These are phyloP conservation scores for Bryoglossum gracile DNA, from an alignment of 495 filamentous ascomycete genomes.

Conservation along the genomic window DNA sequence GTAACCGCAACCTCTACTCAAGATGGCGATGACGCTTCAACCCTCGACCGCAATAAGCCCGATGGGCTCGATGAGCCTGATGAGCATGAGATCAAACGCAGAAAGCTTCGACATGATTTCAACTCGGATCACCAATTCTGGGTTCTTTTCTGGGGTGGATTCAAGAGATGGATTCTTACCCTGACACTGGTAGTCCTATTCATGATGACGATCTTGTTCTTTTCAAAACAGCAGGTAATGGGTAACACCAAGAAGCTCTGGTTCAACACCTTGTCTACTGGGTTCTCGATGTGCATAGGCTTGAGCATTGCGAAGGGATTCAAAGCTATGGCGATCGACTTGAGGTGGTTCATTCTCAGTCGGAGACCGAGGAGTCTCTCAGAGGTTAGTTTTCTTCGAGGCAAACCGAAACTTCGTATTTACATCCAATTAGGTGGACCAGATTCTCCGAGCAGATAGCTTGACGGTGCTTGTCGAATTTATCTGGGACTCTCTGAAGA, in stretches of 20 bases:
- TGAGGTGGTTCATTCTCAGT: conserved; percentile 8
- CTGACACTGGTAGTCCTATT: background rate
- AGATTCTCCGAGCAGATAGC: conserved; percentile 3
- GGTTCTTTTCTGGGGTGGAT: background rate
- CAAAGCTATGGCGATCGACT: background rate
- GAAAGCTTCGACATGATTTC: background rate
- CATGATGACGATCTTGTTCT: background rate
- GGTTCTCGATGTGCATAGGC: conserved; percentile 1
- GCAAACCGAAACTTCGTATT: background rate
- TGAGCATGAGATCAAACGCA: background rate
- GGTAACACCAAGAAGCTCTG: background rate
- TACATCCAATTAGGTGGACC: background rate
- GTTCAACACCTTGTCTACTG: conserved; percentile 3
- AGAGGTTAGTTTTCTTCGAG: background rate
- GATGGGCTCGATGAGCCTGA: background rate
- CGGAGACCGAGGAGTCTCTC: background rate
- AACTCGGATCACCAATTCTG: background rate
- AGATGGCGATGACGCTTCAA: background rate
- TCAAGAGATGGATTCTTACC: background rate
- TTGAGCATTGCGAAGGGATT: conserved; percentile 1
- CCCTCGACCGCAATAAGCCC: background rate
- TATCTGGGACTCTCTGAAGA: background rate
- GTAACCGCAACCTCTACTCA: no score
- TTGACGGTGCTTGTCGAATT: background rate
- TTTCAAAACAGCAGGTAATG: conserved; percentile 2